Evolutionary conservation across 2,329 filamentous ascomycete genomes (phyloP), one percentile per base, ranked within the genome.

Genomic region (Phaeosphaeriaceae sp.): DNA sequence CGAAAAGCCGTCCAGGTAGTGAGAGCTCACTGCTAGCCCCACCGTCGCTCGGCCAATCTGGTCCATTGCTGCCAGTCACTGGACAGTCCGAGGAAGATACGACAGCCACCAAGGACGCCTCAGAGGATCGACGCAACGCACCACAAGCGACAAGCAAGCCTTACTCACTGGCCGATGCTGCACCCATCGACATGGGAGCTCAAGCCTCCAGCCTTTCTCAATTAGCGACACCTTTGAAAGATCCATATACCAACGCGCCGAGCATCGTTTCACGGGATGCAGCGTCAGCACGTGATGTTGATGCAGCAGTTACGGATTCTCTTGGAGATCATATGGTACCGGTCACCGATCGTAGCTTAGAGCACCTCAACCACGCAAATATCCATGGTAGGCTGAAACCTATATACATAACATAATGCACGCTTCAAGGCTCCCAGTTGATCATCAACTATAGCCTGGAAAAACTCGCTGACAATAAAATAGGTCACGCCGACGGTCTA

Each of bases 181-280:
- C 23, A 1, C 11, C 28, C n/a, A 46, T 22, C 13, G 35, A 21
- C 11, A 52, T 52, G 47, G 54, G 49, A 47, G 42, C 54, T 47
- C 48, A 52, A 46, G 13, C 24, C 13, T 51, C 51, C 21, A 42
- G 8, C 11, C 49, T 15, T 22, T 21, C 26, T 30, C 9, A 28
- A 9, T n/a, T 30, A 32, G 9, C 28, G n/a, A 35, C 30, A 40
- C 1, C 13, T 23, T 9, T 23, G 13, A 17, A 40, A 17, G 15
- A 40, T 13, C 35, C 35, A 40, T n/a, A 13, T 3, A 15, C 35
- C 13, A 40, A 40, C 17, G 13, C 35, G 15, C 4, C 17, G 35
- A 40, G 3, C n/a, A n/a, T 15, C 13, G 30, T 11, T 13, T 35
- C 30, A 6, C 6, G 28, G 28, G 11, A 30, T 6, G 6, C 6